Base-by-base conservation (phyloP, 2,329 filamentous ascomycete genomes). In the Fusarium austroafricanum region DNA sequence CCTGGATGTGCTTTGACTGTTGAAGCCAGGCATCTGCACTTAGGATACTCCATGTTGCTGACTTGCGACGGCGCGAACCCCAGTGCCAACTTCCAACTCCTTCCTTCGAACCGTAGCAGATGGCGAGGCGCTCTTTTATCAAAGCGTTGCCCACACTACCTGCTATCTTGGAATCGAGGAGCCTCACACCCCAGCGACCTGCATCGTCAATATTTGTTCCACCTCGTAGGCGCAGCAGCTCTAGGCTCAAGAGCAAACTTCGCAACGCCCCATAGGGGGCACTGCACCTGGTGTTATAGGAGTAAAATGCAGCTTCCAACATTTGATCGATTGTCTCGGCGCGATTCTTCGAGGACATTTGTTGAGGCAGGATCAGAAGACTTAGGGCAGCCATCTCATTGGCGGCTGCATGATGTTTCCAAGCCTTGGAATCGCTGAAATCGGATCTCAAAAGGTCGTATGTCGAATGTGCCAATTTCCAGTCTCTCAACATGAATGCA, bases 401-500 rank as follows among this genome's bases (percentile, higher is more conserved):
- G 2, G 92, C 91, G 5, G 92, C 95, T 0, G 96, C 96, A 76
- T 97, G 93, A 75, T 98, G 92, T 72, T 89, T 93, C 96, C 96
- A 99, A 2, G 96, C 96, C 78, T 98, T 98, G 77, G 97, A 94
- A 76, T 96, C 96, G 75, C 89, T 90, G 78, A 95, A 99, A 77
- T 99, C 96, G 10, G 90, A 87, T 53, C 93, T 89, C 10, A 99
- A 81, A 7, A 99, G 86, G 58, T 99, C 95, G 76, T 97, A 99
- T 1, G 93, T 97, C 14, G 91, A 94, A 71, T 96, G 88, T 11
- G 96, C 93, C 35, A 99, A 83, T 79, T 96, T 97, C 89, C 92
- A 99, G 78, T 99, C 96, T 31, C 96, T 89, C 37, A 99, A 85
- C 94, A 99, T 97, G 75, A 99, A 97, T 12, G 94, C 90, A 79